Evolutionary conservation across 2,329 filamentous ascomycete genomes (phyloP).

Genomic region (Cylindrodendrum hubeiense): DNA sequence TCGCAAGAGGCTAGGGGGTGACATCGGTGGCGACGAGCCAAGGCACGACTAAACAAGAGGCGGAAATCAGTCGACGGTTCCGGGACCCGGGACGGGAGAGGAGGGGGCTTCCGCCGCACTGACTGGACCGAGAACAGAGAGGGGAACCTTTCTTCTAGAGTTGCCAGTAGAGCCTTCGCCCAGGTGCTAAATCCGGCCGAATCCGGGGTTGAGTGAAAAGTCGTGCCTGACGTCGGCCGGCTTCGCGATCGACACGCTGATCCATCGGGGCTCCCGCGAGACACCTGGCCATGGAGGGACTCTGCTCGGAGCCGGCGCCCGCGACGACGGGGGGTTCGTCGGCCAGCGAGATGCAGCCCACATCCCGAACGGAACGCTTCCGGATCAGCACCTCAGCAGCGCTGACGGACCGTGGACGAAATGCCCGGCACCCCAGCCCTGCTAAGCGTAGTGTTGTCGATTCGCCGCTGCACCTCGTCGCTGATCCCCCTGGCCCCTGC

Average conservation of each 20-base stretch:
- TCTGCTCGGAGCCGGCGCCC: no score
- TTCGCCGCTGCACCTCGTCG: not conserved
- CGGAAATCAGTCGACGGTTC: slow-evolving; percentile 10
- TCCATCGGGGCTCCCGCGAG: not conserved
- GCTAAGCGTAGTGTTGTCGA: slow-evolving; percentile 5
- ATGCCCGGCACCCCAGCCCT: not conserved
- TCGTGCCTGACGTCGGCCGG: no score
- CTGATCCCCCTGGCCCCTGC: not conserved
- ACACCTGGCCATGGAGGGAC: no score
- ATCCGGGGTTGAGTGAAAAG: no score
- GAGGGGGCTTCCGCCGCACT: not conserved
- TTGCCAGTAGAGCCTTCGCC: no score
- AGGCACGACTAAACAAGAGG: not conserved
- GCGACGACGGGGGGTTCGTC: not conserved
- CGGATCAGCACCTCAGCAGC: slow-evolving; percentile 13
- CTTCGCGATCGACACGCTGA: slow-evolving; percentile 13
- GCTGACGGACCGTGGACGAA: not conserved
- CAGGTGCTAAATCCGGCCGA: no score
- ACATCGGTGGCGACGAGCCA: slow-evolving; percentile 13
- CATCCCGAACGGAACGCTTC: slow-evolving; percentile 1
- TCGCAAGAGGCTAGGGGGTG: no score
- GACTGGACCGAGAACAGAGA: slow-evolving; percentile 2
- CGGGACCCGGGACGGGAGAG: slow-evolving; percentile 2
- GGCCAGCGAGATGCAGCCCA: slow-evolving; percentile 4
- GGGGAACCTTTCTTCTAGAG: not conserved